Percentiles rank a stretch among this genome's conserved stretches.
Conservation (phyloP, 805 yeast species). For the Alloascoidea africana region DNA sequence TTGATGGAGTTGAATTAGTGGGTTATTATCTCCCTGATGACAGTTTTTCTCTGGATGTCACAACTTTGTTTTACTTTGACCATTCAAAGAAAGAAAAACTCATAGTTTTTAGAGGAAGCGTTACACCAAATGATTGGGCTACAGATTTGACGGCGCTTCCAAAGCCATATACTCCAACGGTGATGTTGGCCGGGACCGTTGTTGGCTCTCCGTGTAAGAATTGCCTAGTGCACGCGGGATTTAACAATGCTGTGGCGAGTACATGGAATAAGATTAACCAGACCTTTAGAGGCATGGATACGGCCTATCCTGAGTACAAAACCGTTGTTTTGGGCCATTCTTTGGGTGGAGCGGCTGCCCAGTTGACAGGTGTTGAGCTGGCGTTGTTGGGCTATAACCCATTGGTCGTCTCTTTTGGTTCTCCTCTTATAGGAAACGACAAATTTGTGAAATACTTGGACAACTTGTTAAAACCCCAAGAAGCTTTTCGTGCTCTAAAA, state of each 20-base stretch:
- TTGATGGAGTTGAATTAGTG: background rate
- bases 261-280: background rate
- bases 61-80: background rate
- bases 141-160: background rate
- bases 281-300: conserved; percentile 4
- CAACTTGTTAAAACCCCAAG: background rate
- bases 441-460: conserved; percentile 16
- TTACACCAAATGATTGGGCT: background rate
- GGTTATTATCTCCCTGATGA: background rate
- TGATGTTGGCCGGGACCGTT: background rate
- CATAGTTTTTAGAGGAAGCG: background rate
- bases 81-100: background rate
- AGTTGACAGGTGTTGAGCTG: conserved; percentile 45
- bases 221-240: background rate
- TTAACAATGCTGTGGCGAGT: background rate
- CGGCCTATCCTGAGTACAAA: conserved; percentile 27
- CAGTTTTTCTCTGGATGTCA: background rate
- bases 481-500: background rate
- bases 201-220: background rate
- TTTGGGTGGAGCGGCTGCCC: conserved; percentile 53
- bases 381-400: conserved; percentile 36
- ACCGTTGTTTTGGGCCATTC: conserved; percentile 54
- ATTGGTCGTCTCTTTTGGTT: conserved; percentile 38
- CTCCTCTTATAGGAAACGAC: conserved; percentile 45
- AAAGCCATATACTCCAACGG: background rate